phyloP scores from a whole-genome alignment of 208 protist genomes.

The Wallacemonas sp. region DNA sequence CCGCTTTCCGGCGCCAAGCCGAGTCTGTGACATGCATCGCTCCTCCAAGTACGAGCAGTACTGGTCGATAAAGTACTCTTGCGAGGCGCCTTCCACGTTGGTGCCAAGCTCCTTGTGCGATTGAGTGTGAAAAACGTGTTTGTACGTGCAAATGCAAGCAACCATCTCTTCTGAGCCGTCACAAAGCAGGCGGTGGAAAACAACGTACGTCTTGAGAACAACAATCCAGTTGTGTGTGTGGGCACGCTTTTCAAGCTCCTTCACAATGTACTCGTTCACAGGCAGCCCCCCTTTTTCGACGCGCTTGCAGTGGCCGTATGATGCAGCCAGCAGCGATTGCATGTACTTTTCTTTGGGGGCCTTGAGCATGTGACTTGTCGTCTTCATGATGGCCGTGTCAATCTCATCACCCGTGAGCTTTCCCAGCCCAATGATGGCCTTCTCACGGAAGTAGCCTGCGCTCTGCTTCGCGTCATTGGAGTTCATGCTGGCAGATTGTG shows the following conservation, averaged over 20 bases:
- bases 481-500: constrained; percentile 33
- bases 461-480: constrained; percentile 63
- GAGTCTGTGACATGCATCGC: constrained; percentile 36
- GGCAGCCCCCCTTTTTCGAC: constrained; percentile 25
- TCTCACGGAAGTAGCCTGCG: constrained; percentile 83
- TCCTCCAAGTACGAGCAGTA: constrained; percentile 68
- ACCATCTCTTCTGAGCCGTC: constrained; percentile 68
- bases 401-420: constrained; percentile 70
- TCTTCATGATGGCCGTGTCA: constrained; percentile 70
- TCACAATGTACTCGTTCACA: constrained; percentile 66
- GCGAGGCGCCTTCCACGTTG: constrained; percentile 35
- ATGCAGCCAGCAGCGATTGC: constrained; percentile 63
- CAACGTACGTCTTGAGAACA: constrained; percentile 79
- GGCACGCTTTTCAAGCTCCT: constrained; percentile 66
- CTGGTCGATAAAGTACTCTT: constrained; percentile 64
- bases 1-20: constrained; percentile 31
- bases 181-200: constrained; percentile 67
- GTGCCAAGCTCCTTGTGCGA: constrained; percentile 65
- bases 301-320: constrained; percentile 50
- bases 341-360: constrained; percentile 89
- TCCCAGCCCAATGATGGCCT: constrained; percentile 69
- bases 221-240: constrained; percentile 89
- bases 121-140: constrained; percentile 44
- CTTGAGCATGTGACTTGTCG: constrained; percentile 85
- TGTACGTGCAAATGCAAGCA: constrained; percentile 44